Evolutionary conservation across 2,329 filamentous ascomycete genomes (phyloP), one percentile per base, ranked within the genome.

Genomic region (Coniochaeta pulveracea): DNA sequence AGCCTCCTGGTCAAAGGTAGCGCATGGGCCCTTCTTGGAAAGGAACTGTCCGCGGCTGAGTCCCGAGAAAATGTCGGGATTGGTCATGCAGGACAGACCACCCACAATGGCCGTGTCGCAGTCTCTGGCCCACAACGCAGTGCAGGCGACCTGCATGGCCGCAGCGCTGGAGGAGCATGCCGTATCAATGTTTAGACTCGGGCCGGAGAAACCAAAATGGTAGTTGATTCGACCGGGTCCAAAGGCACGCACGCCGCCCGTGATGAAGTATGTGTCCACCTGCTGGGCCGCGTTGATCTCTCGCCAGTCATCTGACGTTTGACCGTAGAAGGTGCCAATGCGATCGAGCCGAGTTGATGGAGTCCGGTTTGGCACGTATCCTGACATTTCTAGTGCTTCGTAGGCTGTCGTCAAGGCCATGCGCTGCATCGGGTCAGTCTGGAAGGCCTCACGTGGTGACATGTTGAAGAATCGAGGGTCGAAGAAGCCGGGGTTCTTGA

Each of bases 391-490:
- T 30, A 91, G 64, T 1, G 84, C 83, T 49, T 89, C 83, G 45
- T 85, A 89, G 0, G 81, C 81, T 3, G 82, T 85, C 7, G 78
- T 72, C 15, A 91, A 59, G 3, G 80, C 79, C 43, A 88, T 65
- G 45, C 84, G 71, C 51, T 85, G 82, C 70, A 85, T 85, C 0
- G 84, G 84, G 50, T 89, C 83, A 2, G 80, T 85, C 49, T 86
- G 80, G 33, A 75, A 72, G 18, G 84, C 84, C 56, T 89, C 82
- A 44, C 80, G 73, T 5, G 82, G 81, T 22, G 81, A 86, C 77
- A 89, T 86, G 56, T 85, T 85, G 69, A 89, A 89, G 58, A 89
- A 88, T 1, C 78, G 67, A n/a, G 80, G 77, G 46, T 89, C 83
- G 47, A 89, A 89, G 30, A 80, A 63, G 35, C 80, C 80, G 0